Conservation (phyloP, 495 filamentous ascomycete species). For the Apodospora peruviana region DNA sequence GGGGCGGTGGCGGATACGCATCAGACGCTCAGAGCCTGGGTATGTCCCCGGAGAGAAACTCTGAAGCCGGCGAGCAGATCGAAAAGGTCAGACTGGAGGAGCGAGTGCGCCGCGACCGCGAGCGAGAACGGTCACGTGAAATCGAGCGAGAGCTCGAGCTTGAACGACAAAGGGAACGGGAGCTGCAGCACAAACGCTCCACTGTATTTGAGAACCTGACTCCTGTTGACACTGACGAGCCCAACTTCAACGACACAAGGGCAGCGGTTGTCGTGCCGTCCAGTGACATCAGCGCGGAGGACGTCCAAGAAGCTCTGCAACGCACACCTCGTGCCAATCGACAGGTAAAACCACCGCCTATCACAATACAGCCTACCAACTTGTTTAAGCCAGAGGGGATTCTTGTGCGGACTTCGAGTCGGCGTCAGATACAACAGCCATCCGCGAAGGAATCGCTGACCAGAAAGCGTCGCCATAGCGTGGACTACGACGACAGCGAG, state of each 20-base stretch:
- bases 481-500: constrained; percentile 50
- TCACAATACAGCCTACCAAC: constrained; percentile 4
- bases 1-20: constrained; percentile 9
- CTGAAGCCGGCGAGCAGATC: constrained; percentile 15
- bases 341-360: constrained; percentile 4
- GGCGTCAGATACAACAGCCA: constrained; percentile 25
- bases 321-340: constrained; percentile 20
- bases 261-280: constrained; percentile 19
- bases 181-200: constrained; percentile 24
- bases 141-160: constrained; percentile 14
- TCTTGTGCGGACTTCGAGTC: constrained; percentile 27
- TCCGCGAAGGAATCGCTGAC: constrained; percentile 1
- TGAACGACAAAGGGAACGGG: constrained; percentile 14
- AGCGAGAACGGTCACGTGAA: constrained; percentile 17
- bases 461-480: constrained; percentile 33
- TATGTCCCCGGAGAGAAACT: constrained; percentile 22
- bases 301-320: constrained; percentile 15
- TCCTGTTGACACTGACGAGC: constrained; percentile 14
- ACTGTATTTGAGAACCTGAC: constrained; percentile 26
- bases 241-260: constrained; percentile 25
- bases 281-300: constrained; percentile 14
- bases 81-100: constrained; percentile 23
- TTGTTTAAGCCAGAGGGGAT: constrained; percentile 5
- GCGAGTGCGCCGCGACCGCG: constrained; percentile 17
- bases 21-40: constrained; percentile 16